Evolutionary conservation across 2,329 filamentous ascomycete genomes (phyloP).

Genomic region (Xylaria sp.): DNA sequence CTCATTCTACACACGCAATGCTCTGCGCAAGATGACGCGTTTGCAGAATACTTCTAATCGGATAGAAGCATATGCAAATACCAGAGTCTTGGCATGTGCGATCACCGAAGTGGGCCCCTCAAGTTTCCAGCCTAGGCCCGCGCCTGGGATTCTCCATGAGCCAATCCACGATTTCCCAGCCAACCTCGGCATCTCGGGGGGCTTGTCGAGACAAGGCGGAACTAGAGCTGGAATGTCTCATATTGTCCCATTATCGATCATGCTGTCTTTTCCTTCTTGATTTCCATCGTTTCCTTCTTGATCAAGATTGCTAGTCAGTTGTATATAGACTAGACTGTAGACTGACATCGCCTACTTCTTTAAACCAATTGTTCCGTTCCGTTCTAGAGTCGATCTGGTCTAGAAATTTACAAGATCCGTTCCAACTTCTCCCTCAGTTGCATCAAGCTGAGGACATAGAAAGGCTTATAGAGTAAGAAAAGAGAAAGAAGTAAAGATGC

Average conservation of each 20-base stretch:
- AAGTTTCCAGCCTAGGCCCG: slow-evolving; percentile 4
- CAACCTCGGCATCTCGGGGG: slow-evolving; percentile 15
- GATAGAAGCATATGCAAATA: slow-evolving; percentile 1
- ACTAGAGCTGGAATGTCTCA: background rate
- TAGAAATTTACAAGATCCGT: too few relatives aligned
- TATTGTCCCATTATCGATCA: background rate
- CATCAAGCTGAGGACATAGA: background rate
- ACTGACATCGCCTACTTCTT: too few relatives aligned
- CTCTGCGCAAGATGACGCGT: too few relatives aligned
- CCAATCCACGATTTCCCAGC: slow-evolving; percentile 9
- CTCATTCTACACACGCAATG: too few relatives aligned
- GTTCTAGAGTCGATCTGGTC: too few relatives aligned
- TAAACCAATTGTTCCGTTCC: too few relatives aligned
- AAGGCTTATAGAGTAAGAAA: background rate
- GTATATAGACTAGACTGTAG: too few relatives aligned
- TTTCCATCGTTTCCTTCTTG: too few relatives aligned
- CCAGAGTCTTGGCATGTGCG: background rate
- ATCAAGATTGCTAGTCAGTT: too few relatives aligned
- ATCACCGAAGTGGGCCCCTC: background rate
- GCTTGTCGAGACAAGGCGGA: background rate
- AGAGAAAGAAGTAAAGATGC: slow-evolving; percentile 37
- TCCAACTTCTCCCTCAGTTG: too few relatives aligned
- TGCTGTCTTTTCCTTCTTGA: too few relatives aligned
- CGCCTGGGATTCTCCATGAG: background rate
- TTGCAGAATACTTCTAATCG: too few relatives aligned